A percentile compares a stretch with the other conserved stretches of the same genome.
These are phyloP conservation scores for Podaxis rugospora DNA, from an alignment of 768 basidiomycete genomes.

Conservation along the genomic window DNA sequence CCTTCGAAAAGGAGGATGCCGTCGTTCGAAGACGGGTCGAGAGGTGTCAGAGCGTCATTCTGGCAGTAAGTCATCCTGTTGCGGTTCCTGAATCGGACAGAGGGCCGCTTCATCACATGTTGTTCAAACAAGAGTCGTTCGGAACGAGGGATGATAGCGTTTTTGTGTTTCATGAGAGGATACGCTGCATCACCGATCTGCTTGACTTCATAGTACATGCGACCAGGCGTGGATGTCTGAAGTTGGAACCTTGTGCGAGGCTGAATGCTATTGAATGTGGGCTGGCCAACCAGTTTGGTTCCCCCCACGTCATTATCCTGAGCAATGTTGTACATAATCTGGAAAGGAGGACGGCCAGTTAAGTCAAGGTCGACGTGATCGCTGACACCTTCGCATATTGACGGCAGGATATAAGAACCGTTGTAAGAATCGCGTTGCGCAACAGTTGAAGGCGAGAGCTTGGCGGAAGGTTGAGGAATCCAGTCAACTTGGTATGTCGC, in stretches of 20 bases:
- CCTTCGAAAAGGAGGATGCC: slow-evolving; percentile 73
- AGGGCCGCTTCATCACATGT: slow-evolving; percentile 76
- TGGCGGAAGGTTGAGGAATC: slow-evolving; percentile 75
- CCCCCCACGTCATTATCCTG: slow-evolving; percentile 63
- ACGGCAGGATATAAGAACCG: slow-evolving; percentile 67
- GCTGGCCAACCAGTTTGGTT: slow-evolving; percentile 68
- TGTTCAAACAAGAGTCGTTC: slow-evolving; percentile 80
- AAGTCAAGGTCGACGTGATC: slow-evolving; percentile 85
- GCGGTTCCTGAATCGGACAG: slow-evolving; percentile 68
- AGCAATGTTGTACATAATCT: slow-evolving; percentile 86
- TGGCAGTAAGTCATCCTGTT: slow-evolving; percentile 72
- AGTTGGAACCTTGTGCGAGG: slow-evolving; percentile 76
- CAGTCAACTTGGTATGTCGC: slow-evolving; percentile 70
- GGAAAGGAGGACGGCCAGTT: slow-evolving; percentile 86
- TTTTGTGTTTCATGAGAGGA: slow-evolving; percentile 64
- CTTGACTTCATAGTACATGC: slow-evolving; percentile 87
- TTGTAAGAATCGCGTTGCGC: slow-evolving; percentile 60
- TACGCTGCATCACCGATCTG: slow-evolving; percentile 86
- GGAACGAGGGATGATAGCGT: slow-evolving; percentile 59
- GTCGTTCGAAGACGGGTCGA: slow-evolving; percentile 48
- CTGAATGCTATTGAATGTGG: slow-evolving; percentile 83
- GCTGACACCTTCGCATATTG: slow-evolving; percentile 79
- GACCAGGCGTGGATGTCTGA: slow-evolving; percentile 70
- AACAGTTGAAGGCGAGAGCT: slow-evolving; percentile 53
- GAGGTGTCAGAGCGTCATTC: slow-evolving; percentile 57